These are phyloP conservation scores for Discostella stelligeroides DNA, from an alignment of 108 stramenopile genomes.

Conservation along the genomic window DNA sequence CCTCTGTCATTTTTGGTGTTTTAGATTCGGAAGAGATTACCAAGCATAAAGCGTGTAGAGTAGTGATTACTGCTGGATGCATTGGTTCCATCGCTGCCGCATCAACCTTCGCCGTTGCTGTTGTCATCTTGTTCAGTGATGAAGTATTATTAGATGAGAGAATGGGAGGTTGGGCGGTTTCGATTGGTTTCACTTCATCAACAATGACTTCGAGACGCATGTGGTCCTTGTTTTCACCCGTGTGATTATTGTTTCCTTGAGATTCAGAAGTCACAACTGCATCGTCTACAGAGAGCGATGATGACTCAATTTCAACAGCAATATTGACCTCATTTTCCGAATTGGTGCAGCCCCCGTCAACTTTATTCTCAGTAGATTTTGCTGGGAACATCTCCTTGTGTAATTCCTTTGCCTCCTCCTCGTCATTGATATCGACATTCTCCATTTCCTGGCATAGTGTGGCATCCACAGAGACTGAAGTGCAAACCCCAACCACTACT, in stretches of 20 bases:
- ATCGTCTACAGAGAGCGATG: neutral
- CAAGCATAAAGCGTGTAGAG: conserved; percentile 37
- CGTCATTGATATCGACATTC: conserved; percentile 29
- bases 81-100: conserved; percentile 60
- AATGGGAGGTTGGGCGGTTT: conserved; percentile 3
- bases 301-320: neutral
- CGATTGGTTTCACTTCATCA: conserved; percentile 15
- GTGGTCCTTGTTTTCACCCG: neutral
- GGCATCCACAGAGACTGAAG: conserved; percentile 1
- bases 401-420: conserved; percentile 25
- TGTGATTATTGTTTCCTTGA: neutral
- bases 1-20: conserved; percentile 63
- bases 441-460: conserved; percentile 1
- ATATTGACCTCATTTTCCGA: neutral
- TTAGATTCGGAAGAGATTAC: conserved; percentile 44
- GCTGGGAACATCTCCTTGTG: conserved; percentile 17
- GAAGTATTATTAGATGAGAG: neutral
- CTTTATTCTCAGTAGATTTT: neutral
- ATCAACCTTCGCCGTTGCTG: conserved; percentile 16
- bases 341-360: neutral
- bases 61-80: conserved; percentile 61
- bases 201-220: conserved; percentile 30
- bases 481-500: conserved; percentile 5
- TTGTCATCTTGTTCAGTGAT: neutral
- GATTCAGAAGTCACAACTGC: no score